Conservation (phyloP, 129 eudicot species). For the Pseudognaphalium luteoalbum region DNA sequence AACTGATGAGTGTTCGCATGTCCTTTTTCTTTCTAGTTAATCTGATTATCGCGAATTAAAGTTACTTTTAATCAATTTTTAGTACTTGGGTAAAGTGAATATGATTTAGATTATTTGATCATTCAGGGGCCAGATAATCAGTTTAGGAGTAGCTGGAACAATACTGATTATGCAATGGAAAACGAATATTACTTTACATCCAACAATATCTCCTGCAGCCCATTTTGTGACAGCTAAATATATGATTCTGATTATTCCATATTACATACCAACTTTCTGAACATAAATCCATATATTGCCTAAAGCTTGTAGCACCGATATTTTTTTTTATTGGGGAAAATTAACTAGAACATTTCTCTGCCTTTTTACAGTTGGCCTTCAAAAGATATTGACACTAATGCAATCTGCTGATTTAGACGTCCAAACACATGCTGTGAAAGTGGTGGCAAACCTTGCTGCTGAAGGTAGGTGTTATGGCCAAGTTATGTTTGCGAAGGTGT, state of each 20-base stretch:
- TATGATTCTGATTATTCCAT: neutral
- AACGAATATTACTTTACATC: neutral
- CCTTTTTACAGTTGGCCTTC: slow-evolving; percentile 76
- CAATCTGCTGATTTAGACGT: slow-evolving; percentile 78
- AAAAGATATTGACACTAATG: slow-evolving; percentile 73
- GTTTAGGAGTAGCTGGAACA: neutral
- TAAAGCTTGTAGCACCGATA: neutral
- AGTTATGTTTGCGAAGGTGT: neutral
- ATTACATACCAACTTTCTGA: neutral
- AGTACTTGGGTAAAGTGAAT: neutral
- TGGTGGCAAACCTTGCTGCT: slow-evolving; percentile 97
- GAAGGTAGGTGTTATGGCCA: slow-evolving; percentile 59
- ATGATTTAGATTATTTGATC: neutral
- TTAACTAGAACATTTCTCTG: slow-evolving; percentile 12
- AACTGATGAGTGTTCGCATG: neutral
- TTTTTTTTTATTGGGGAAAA: neutral
- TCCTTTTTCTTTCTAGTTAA: neutral
- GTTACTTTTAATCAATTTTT: neutral
- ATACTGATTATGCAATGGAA: neutral
- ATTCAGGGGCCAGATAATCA: neutral
- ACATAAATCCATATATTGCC: neutral
- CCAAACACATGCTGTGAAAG: slow-evolving; percentile 93
- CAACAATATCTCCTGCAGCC: neutral
- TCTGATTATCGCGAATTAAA: neutral
- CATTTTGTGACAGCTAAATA: neutral